phyloP scores from a whole-genome alignment of 768 basidiomycete genomes.

The Daedaleopsis nitida region DNA sequence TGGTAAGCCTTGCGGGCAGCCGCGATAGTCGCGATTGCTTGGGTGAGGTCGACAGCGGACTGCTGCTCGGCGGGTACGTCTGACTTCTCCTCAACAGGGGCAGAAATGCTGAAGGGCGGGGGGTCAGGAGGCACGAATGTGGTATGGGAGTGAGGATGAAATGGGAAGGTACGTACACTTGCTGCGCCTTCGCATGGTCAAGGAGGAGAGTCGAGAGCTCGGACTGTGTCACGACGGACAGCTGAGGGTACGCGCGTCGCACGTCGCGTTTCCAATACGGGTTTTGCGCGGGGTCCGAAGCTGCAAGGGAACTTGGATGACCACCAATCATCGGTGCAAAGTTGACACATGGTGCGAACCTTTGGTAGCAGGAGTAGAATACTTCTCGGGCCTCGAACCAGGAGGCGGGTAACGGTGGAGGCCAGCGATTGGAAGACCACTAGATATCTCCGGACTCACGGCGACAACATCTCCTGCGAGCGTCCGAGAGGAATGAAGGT shows the following conservation, averaged over 20 bases:
- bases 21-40: constrained; percentile 70
- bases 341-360: constrained; percentile 44
- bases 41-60: constrained; percentile 61
- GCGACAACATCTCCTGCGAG: constrained; percentile 75
- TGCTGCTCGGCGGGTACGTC: constrained; percentile 47
- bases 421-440: constrained; percentile 77
- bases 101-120: constrained; percentile 47
- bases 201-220: constrained; percentile 82
- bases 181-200: constrained; percentile 66
- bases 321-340: neutral
- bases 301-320: constrained; percentile 37
- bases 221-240: constrained; percentile 84
- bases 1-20: constrained; percentile 59
- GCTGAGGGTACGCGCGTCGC: constrained; percentile 87
- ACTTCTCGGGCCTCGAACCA: constrained; percentile 84
- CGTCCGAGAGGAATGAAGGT: neutral
- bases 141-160: constrained; percentile 1
- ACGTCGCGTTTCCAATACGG: constrained; percentile 98
- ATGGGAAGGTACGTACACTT: constrained; percentile 52
- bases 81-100: constrained; percentile 47
- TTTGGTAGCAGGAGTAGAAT: constrained; percentile 86
- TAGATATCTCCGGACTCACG: constrained; percentile 90
- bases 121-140: constrained; percentile 12
- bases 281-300: constrained; percentile 85
- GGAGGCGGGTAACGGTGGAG: constrained; percentile 84